Evolutionary conservation across 345 rosid species (phyloP).

Genomic region (Acer yangbiense): DNA sequence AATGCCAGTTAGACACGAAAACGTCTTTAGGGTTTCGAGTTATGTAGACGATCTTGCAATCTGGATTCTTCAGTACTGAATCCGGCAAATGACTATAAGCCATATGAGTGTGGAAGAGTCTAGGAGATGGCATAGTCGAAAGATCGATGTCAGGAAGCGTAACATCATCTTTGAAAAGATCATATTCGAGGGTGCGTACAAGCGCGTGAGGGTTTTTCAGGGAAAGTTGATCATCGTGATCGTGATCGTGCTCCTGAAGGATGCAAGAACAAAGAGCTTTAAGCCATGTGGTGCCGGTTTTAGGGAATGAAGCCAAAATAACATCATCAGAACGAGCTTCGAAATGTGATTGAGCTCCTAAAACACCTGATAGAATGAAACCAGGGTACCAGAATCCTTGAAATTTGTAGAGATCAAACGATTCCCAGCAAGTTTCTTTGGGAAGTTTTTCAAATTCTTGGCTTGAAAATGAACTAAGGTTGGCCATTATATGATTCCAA

Average conservation of each 20-base stretch:
- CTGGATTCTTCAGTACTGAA: background rate
- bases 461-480: no score
- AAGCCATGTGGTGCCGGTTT: constrained; percentile 36
- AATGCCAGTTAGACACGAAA: constrained; percentile 39
- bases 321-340: constrained; percentile 26
- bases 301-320: constrained; percentile 26
- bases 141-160: background rate
- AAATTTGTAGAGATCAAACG: constrained; percentile 4
- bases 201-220: constrained; percentile 18
- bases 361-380: constrained; percentile 15
- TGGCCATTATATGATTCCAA: no score
- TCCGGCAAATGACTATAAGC: constrained; percentile 24
- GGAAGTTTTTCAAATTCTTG: no score
- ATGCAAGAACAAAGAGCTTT: constrained; percentile 29
- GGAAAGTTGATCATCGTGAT: background rate
- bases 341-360: constrained; percentile 23
- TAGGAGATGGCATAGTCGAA: background rate
- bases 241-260: background rate
- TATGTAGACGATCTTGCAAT: constrained; percentile 41
- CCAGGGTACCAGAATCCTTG: constrained; percentile 28
- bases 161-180: constrained; percentile 1
- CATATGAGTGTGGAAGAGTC: constrained; percentile 31
- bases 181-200: constrained; percentile 22
- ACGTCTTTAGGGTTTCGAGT: constrained; percentile 44
- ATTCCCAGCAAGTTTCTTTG: no score